Percentiles rank a stretch among this genome's conserved stretches.
Evolutionary conservation across 2,329 filamentous ascomycete species (phyloP).

Genomic region (Eurotiales sp.): DNA sequence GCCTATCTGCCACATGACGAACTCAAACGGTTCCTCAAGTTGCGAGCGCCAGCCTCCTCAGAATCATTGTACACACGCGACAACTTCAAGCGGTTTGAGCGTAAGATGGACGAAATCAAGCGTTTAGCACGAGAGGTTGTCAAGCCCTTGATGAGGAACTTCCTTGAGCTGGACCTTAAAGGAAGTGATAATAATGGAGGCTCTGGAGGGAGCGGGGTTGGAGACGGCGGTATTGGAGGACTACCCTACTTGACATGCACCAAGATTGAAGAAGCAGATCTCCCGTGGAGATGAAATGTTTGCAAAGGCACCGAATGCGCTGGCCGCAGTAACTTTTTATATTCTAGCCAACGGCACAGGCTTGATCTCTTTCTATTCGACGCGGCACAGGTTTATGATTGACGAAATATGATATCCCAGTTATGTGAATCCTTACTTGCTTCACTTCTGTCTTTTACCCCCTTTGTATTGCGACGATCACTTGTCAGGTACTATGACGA

Average conservation of each 20-base stretch:
- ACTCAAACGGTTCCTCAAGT: conserved; percentile 83
- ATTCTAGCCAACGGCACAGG: background rate
- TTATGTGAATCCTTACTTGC: background rate
- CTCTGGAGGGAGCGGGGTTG: conserved; percentile 15
- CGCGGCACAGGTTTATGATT: conserved; percentile 12
- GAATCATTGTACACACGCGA: conserved; percentile 71
- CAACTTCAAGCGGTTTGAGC: conserved; percentile 80
- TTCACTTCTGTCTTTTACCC: too few species aligned
- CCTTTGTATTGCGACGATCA: background rate
- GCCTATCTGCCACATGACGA: conserved; percentile 80
- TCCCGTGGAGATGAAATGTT: conserved; percentile 54
- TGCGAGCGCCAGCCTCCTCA: conserved; percentile 60
- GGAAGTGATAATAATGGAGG: conserved; percentile 21
- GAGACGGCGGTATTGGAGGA: conserved; percentile 42
- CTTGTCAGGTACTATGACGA: background rate
- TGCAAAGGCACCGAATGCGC: background rate
- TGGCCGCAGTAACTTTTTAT: conserved; percentile 1
- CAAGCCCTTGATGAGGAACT: conserved; percentile 79
- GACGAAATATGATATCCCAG: conserved; percentile 17
- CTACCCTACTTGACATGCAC: conserved; percentile 64
- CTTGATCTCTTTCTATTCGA: background rate
- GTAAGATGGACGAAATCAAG: conserved; percentile 84
- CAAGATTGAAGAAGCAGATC: conserved; percentile 58
- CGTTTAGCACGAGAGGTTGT: conserved; percentile 76
- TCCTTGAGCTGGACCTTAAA: conserved; percentile 72